Base-by-base conservation (phyloP, 2,329 filamentous ascomycete species). In the Chaetomium olivaceum region DNA sequence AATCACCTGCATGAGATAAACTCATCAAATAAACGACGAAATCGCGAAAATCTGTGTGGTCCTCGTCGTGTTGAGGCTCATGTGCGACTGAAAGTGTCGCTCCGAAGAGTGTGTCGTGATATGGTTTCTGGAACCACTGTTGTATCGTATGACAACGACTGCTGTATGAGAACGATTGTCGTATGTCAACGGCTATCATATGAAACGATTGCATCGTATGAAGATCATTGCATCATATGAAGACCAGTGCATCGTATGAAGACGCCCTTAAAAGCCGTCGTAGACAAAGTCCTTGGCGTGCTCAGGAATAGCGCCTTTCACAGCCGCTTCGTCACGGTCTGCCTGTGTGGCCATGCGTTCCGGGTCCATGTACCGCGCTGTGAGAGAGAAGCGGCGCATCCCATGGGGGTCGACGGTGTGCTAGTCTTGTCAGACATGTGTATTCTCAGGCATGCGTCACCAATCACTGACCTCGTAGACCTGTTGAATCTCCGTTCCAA, bases 401-500 rank as follows among this genome's bases (percentile, higher is more conserved):
- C 84, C 84, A 11, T 75, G 66, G 4, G 85, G 81, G 0, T 78
- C 80, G 0, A 88, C 85, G 23, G 78, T 76, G 71, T 88, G 86
- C 80, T 82, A 50, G 7, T 73, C 12, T 60, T 36, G 62, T 76
- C 61, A 78, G 70, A 46, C 19, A 48, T 33, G 16, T 36, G 3
- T 21, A 25, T 3, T 4, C 11, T 25, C 14, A 12, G 19, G 1
- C 14, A 9, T 8, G 21, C 1, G 6, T 3, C 3, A 3, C 4
- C 19, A 6, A 23, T 39, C 14, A 74, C 77, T 68, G 69, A 82
- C 82, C 69, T 89, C 86, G 62, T 87, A 87, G 23, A 81, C 78
- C 69, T 81, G 78, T 70, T 91, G 89, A 14, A 91, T 84, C 0
- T 78, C 76, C 0, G 76, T 77, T 0, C 87, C 87, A 69, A 87